Evolutionary conservation across 23 red algal species (phyloP).

Genomic region (Gracilaria vermiculophylla): DNA sequence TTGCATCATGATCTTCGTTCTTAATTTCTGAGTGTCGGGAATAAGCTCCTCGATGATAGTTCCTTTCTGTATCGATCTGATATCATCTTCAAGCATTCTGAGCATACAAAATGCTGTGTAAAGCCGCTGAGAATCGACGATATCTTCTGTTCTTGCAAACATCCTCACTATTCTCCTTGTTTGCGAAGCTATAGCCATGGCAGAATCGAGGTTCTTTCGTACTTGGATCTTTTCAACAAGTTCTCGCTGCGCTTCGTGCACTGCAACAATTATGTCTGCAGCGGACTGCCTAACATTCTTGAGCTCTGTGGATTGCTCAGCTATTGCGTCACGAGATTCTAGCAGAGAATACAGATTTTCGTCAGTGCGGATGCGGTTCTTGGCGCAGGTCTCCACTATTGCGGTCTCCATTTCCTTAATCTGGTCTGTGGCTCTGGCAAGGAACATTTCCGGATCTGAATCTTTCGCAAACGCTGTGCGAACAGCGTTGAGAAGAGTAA

Average conservation of each 20-base stretch:
- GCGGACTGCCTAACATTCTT: not conserved
- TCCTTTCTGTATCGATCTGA: constrained; percentile 3
- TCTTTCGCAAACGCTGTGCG: constrained; percentile 41
- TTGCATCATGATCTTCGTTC: constrained; percentile 32
- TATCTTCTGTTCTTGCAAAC: constrained; percentile 57
- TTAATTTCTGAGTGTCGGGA: constrained; percentile 21
- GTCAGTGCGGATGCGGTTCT: constrained; percentile 55
- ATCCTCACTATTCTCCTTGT: constrained; percentile 43
- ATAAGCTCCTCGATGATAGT: constrained; percentile 44
- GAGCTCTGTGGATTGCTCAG: constrained; percentile 36
- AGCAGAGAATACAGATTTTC: constrained; percentile 51
- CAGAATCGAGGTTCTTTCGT: constrained; percentile 38
- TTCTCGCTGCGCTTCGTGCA: constrained; percentile 15
- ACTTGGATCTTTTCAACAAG: constrained; percentile 29
- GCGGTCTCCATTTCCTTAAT: constrained; percentile 36
- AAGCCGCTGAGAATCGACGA: constrained; percentile 41
- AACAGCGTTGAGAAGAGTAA: constrained; percentile 34
- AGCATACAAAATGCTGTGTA: constrained; percentile 60
- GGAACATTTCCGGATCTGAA: constrained; percentile 31
- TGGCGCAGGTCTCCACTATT: constrained; percentile 48
- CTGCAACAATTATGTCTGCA: constrained; percentile 19
- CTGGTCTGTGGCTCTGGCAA: constrained; percentile 29
- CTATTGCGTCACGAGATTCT: constrained; percentile 45
- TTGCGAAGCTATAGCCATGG: constrained; percentile 31
- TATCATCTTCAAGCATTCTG: constrained; percentile 38